phyloP scores from a whole-genome alignment of 768 basidiomycete species.

The Crassisporium funariophilum region DNA sequence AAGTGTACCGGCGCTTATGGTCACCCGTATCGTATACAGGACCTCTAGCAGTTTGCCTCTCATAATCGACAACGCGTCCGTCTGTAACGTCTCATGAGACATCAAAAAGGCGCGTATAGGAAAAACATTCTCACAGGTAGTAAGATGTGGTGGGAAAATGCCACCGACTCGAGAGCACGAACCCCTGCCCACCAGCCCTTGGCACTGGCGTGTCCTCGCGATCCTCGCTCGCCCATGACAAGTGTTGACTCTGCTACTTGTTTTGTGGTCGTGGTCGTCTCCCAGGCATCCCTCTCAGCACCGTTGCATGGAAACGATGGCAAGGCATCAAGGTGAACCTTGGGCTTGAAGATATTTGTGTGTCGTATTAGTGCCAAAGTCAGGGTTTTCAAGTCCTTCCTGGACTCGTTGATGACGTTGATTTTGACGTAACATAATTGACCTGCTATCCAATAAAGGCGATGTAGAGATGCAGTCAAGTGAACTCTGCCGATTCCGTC shows the following conservation, averaged over 20 bases:
- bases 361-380: slow-evolving; percentile 66
- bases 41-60: slow-evolving; percentile 77
- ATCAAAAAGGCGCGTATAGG: background rate
- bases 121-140: slow-evolving; percentile 65
- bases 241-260: slow-evolving; percentile 66
- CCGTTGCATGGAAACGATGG: slow-evolving; percentile 34
- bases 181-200: slow-evolving; percentile 93
- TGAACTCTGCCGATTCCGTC: slow-evolving; percentile 67
- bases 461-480: slow-evolving; percentile 67
- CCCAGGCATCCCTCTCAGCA: slow-evolving; percentile 50
- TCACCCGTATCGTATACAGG: slow-evolving; percentile 68
- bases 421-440: slow-evolving; percentile 73
- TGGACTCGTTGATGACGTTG: slow-evolving; percentile 65
- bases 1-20: slow-evolving; percentile 55
- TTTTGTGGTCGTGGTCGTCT: slow-evolving; percentile 62
- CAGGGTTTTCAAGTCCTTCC: slow-evolving; percentile 65
- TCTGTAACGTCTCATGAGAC: slow-evolving; percentile 38
- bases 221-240: slow-evolving; percentile 62
- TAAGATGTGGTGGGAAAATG: slow-evolving; percentile 69
- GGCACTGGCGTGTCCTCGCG: slow-evolving; percentile 73
- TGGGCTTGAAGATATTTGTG: slow-evolving; percentile 62
- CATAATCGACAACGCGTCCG: slow-evolving; percentile 67
- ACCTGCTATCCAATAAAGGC: slow-evolving; percentile 81
- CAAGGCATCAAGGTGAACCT: slow-evolving; percentile 34
- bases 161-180: slow-evolving; percentile 53